Conservation (phyloP, 208 protist genomes). For the Acanthamoeba culbertsoni region DNA sequence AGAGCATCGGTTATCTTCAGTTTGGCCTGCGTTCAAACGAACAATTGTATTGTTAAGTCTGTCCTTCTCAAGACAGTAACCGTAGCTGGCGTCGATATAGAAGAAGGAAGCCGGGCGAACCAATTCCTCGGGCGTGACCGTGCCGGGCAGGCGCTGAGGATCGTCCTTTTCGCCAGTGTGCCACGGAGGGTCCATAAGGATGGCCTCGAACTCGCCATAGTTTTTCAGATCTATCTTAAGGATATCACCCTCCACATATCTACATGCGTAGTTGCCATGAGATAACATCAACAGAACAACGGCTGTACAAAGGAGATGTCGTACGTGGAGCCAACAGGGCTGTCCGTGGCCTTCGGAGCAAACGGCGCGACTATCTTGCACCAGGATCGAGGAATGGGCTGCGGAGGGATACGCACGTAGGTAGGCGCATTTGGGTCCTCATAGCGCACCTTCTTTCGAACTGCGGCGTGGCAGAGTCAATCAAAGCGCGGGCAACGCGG, state of each 20-base stretch:
- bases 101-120: not conserved
- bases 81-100: no score
- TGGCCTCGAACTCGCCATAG: conserved; percentile 55
- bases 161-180: not conserved
- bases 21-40: not conserved
- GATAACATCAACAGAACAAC: not conserved
- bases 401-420: conserved; percentile 40
- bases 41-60: not conserved
- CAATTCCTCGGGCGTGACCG: conserved; percentile 14
- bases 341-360: not conserved
- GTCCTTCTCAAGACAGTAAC: not conserved
- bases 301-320: not conserved
- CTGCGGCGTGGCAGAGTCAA: not conserved
- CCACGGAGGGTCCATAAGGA: conserved; percentile 74
- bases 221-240: conserved; percentile 2
- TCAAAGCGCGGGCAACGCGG: not conserved
- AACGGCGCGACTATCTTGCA: conserved; percentile 7
- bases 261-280: not conserved
- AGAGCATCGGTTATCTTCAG: conserved; percentile 60
- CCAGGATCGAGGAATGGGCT: not conserved
- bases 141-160: not conserved
- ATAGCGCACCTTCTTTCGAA: not conserved
- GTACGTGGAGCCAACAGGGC: not conserved
- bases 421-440: not conserved
- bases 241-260: not conserved